Conservation (phyloP, 805 yeast species). For the Spathaspora sp. region DNA sequence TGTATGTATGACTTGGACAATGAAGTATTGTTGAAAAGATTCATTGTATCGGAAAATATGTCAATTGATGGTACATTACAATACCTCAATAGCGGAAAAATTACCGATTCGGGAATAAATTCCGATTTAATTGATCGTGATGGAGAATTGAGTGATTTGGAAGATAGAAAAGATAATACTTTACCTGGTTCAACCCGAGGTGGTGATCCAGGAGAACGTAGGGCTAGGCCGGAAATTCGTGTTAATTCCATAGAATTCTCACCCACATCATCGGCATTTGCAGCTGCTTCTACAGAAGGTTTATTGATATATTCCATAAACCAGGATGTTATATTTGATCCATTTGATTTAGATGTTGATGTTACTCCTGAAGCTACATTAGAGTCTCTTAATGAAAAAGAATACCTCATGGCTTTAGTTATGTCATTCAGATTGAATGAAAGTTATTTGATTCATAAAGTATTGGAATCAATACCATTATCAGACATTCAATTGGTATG, state of each 20-base stretch:
- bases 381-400: constrained; percentile 55
- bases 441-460: constrained; percentile 60
- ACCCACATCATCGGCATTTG: constrained; percentile 87
- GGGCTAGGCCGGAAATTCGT: constrained; percentile 76
- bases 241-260: constrained; percentile 77
- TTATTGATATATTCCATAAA: constrained; percentile 78
- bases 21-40: constrained; percentile 79
- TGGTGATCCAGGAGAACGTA: constrained; percentile 68
- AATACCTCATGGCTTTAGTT: constrained; percentile 73
- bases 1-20: constrained; percentile 88
- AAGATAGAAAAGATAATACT: constrained; percentile 69
- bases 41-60: constrained; percentile 86
- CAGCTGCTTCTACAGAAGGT: constrained; percentile 96
- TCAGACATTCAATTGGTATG: constrained; percentile 66
- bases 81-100: constrained; percentile 69
- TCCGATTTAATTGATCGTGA: constrained; percentile 75
- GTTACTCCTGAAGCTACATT: constrained; percentile 78
- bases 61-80: constrained; percentile 83
- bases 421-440: constrained; percentile 96
- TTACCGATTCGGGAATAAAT: constrained; percentile 83
- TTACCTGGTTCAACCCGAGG: constrained; percentile 84
- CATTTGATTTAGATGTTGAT: constrained; percentile 90
- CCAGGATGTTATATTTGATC: constrained; percentile 75
- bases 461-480: constrained; percentile 71
- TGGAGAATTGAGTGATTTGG: constrained; percentile 83